phyloP scores from a whole-genome alignment of 73 alveolate genomes.

The Paramecium pentaurelia region DNA sequence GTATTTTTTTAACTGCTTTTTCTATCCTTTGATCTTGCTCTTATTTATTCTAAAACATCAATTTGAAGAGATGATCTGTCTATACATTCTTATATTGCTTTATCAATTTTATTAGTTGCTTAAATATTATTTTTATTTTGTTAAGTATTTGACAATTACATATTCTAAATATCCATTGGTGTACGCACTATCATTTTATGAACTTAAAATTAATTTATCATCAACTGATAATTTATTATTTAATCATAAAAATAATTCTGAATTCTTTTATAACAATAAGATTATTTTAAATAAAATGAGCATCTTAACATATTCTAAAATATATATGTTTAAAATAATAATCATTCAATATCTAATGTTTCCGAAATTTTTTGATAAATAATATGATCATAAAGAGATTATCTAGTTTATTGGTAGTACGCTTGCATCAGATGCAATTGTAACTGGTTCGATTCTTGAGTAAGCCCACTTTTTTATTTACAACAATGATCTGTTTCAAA shows the following conservation, averaged over 20 bases:
- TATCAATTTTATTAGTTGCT: not conserved
- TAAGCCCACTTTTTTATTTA: not conserved
- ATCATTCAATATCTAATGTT: too few relatives aligned
- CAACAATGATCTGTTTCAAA: not conserved
- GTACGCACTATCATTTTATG: not conserved
- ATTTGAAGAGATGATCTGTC: not conserved
- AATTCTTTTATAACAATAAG: not conserved
- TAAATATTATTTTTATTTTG: not conserved
- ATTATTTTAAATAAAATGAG: not conserved
- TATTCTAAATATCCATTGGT: not conserved
- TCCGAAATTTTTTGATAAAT: too few relatives aligned
- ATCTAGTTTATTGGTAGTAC: not conserved
- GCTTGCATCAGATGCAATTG: not conserved
- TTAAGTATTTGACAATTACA: not conserved
- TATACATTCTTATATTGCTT: not conserved
- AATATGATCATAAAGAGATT: not conserved
- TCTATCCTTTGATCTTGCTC: slow-evolving; percentile 37
- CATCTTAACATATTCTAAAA: not conserved
- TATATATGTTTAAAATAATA: too few relatives aligned
- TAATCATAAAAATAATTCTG: not conserved
- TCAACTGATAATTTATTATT: not conserved
- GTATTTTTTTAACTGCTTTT: not conserved
- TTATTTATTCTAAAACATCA: not conserved
- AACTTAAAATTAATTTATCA: not conserved
- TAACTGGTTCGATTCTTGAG: not conserved